Base-by-base conservation (phyloP, 176 grass and related monocot genomes). In the Triticum timopheevii region DNA sequence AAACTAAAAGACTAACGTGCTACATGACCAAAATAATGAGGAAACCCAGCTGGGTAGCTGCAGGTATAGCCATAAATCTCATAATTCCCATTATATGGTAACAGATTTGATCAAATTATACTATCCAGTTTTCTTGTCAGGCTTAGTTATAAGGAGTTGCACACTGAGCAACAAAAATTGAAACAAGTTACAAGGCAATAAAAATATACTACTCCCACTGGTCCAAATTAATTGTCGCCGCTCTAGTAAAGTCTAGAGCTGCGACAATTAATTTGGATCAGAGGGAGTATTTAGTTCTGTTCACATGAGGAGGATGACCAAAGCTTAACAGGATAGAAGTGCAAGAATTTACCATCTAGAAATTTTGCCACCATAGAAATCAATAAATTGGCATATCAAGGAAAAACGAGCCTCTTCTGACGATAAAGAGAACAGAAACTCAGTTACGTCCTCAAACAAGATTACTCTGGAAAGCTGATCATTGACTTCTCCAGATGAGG, bases 361-460 rank as follows among this genome's bases (percentile, higher is more conserved):
- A 88, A 98, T 86, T 81, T 88, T 92, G 54, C 93, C 96, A 84
- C 96, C 91, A 84, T 86, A 98, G 67, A 95, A 98, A 91, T 98
- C 93, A 84, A 98, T 92, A 84, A 98, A 95, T 86, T 98, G 96
- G 84, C 90, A 95, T 84, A 98, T 90, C 47, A 98, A 85, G 73
- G 93, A 95, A 86, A 98, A 92, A 74, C 85, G 86, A 69, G 93
- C 93, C 76, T 94, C 90, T 73, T 95, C 86, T 80, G 96, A 98
- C 58, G 90, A 92, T 85, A 98, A 82, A 77, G 96, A 98, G 80
- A 98, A 98, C 59, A 95, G 62, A 67, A 91, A 98, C 38, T 98
- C 96, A 17, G 52, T 78, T 70, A 98, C 67, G 77, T 98, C 96
- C 76, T 98, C 96, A 92, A 98, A 98, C 69, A 95, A 94, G 85